These are phyloP conservation scores for Coniferiporia weirii DNA, from an alignment of 1,284 basidiomycete genomes.

Conservation along the genomic window DNA sequence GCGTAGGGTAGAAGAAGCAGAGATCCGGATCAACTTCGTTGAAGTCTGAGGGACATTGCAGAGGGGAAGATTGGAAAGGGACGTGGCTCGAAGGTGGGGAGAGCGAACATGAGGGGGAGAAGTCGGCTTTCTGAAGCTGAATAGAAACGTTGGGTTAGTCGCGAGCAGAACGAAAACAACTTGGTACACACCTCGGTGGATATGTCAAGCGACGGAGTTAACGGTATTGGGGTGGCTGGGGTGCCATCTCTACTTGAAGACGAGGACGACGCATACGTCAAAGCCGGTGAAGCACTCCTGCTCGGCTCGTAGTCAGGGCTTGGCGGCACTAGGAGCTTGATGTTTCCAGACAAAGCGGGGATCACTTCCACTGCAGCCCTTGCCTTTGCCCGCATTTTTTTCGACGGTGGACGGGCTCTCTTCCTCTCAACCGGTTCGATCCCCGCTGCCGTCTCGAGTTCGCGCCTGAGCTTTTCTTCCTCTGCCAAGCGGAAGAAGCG, in stretches of 20 bases:
- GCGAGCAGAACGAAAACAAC: background rate
- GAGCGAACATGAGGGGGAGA: too few relatives aligned
- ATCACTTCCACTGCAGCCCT: background rate
- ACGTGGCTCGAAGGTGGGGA: background rate
- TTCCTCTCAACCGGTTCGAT: background rate
- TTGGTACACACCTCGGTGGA: background rate
- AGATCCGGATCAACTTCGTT: background rate
- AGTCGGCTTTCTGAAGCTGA: background rate
- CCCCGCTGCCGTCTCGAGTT: background rate
- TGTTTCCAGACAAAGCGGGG: background rate
- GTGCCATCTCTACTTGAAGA: background rate
- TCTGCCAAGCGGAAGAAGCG: constrained; percentile 4
- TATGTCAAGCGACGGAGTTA: background rate
- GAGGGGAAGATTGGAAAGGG: background rate
- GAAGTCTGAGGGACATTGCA: background rate
- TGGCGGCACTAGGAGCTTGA: background rate
- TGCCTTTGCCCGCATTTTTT: background rate
- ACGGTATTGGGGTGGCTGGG: background rate
- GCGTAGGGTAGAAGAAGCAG: background rate
- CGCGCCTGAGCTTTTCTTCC: background rate
- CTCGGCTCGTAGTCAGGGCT: background rate
- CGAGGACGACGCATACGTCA: background rate
- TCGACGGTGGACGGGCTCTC: background rate
- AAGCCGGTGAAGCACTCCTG: background rate
- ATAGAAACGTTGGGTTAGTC: background rate